Evolutionary conservation across 2,329 filamentous ascomycete genomes (phyloP).

Genomic region (Dendryphion nanum): DNA sequence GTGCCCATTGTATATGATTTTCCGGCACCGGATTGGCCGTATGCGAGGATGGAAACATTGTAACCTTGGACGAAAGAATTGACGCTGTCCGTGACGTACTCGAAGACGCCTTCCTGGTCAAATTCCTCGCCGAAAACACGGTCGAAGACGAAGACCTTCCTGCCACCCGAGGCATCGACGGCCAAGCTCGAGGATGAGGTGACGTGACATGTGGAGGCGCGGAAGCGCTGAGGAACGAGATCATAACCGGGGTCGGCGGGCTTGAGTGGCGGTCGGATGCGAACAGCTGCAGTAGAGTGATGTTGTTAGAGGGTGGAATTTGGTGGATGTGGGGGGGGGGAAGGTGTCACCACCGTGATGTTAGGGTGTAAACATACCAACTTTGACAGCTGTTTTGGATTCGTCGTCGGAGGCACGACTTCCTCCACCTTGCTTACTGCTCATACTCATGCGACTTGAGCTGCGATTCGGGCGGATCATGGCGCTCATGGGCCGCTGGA

Average conservation of each 20-base stretch:
- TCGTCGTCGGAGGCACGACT: constrained; percentile 90
- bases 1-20: constrained; percentile 99
- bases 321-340: constrained; percentile 7
- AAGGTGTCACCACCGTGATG: not conserved
- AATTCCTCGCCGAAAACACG: constrained; percentile 84
- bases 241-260: constrained; percentile 88
- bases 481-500: constrained; percentile 73
- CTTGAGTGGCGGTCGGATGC: constrained; percentile 82
- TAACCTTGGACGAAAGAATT: constrained; percentile 90
- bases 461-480: constrained; percentile 76
- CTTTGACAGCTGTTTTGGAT: constrained; percentile 87
- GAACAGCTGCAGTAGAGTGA: constrained; percentile 65
- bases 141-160: constrained; percentile 95
- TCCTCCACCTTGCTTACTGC: constrained; percentile 69
- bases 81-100: constrained; percentile 89
- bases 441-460: constrained; percentile 82
- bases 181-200: constrained; percentile 80
- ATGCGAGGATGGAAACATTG: constrained; percentile 96
- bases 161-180: constrained; percentile 87
- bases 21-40: constrained; percentile 94
- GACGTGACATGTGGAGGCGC: constrained; percentile 87
- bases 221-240: constrained; percentile 92
- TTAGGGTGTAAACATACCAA: constrained; percentile 65
- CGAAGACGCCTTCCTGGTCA: constrained; percentile 86
- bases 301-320: constrained; percentile 19